Evolutionary conservation across 768 basidiomycete genomes (phyloP), one percentile per base, ranked within the genome.

Genomic region (Phylloporus rhodoxanthus): DNA sequence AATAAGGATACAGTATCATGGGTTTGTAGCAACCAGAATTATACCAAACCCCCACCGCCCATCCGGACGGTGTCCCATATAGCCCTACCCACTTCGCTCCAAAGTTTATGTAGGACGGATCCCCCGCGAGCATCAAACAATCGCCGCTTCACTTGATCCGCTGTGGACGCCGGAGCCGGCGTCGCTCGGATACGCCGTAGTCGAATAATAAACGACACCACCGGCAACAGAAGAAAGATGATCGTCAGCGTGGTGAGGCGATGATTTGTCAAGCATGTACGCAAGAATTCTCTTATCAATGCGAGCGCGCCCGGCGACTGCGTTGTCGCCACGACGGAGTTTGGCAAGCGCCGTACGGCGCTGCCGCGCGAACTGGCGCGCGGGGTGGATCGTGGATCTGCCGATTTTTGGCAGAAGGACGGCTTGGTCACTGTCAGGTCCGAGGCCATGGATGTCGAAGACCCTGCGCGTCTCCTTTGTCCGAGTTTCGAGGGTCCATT

Each of bases 21-120:
- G 30, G 17, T 30, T n/a, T 6, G 53, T 43, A 33, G 19, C 11
- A 0, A 5, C 39, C 38, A 44, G 4, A 14, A n/a, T 69, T 65
- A 87, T 38, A 84, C 84, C 51, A 87, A 66, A 17, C 87, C 87
- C 55, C 84, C 78, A 17, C 85, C 87, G 1, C 81, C 87, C 87
- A 90, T 89, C 57, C 72, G 75, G 28, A 85, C 74, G 4, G 84
- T 84, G 68, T 90, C 87, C 41, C 68, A 64, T 14, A 90, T 70
- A 5, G 75, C 79, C 37, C 74, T 72, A 4, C 77, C 56, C 7
- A 75, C 58, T 57, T 79, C 80, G 17, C 65, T 64, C 80, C 84
- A 84, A 28, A 77, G 67, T 74, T 45, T 38, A 70, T 55, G 30
- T 67, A 72, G 11, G 51, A 65, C 28, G 65, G 74, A 57, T 53